Base-by-base conservation (phyloP, 1,139 yeast species). In the Petasospora fabianii region DNA sequence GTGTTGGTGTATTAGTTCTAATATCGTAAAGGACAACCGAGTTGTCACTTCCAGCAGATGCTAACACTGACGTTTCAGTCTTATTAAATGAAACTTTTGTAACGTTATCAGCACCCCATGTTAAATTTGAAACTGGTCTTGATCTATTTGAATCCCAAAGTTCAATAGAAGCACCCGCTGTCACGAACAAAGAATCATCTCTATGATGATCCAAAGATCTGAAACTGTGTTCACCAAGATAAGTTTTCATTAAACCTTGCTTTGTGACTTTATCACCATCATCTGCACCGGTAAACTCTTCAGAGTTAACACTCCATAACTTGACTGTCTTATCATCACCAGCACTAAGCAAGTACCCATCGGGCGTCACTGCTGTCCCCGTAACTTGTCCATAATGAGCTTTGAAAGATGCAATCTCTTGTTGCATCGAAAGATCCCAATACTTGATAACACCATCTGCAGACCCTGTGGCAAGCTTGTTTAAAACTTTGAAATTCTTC, bases 31-130 rank as follows among this genome's bases (percentile, higher is more conserved):
- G 67, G 2, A 92, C 92, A 40, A 92, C 73, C 2, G 96, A 84
- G 52, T 95, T 84, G 61, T 92, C 98, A 36, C 90, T 77, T 6
- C 98, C 98, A 2, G 96, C 80, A 46, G 95, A 80, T 20, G 97
- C 97, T 35, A 94, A 62, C 12, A 94, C 73, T 36, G 88, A 84
- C 4, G 96, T 84, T 59, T 94, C 97, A 0, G 96, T 85, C 61
- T 80, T 81, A 62, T 92, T 94, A 65, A 92, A 92, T 55, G 80
- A 80, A 33, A 90, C 97, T 5, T 82, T 70, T 42, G 73, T 80
- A 43, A 90, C 72, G 58, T 87, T 87, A 59, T 94, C 98, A 8
- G 96, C 95, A 33, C 97, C 98, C 98, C 98, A 94, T 2, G 94
- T 78, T 44, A 92, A 67, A 53, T 87, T 75, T 14, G 86, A 71